Evolutionary conservation across 2,329 filamentous ascomycete species (phyloP), one percentile per base, ranked within the genome.

Genomic region (Cryphonectria naterciae): DNA sequence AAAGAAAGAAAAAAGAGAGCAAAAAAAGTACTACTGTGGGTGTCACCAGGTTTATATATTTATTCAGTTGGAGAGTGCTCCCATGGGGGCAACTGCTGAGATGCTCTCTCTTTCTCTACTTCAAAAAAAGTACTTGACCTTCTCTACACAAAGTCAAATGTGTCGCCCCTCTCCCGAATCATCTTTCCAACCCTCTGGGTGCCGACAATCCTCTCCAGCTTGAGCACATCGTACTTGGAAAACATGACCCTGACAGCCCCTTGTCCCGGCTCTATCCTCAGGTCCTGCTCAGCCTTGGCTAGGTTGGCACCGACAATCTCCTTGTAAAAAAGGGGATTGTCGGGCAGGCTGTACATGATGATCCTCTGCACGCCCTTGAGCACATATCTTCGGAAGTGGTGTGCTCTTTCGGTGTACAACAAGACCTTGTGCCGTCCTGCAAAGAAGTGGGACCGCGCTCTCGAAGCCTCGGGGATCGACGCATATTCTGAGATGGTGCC

Each of bases 331-430:
- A 88, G 79, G 37, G 93, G 92, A 78, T 98, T 97, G 76, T 98
- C 95, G 0, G 96, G 96, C 43, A 98, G 80, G 1, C 91, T 92
- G 79, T 98, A 98, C 85, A 97, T 92, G 67, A 98, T 87, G n/a
- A 98, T 88, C 56, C 91, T 87, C 79, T 91, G 91, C 19, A 96
- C 94, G 32, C 96, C 96, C 49, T 89, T 88, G 68, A 99, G 86
- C 75, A 89, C 88, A 78, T 96, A 94, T n/a, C 96, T 88, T 65
- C 94, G 90, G 85, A 98, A 98, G 81, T 99, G 96, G 81, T 99
- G 96, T n/a, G 95, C 93, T 71, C 96, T 91, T 80, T 97, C 95
- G 1, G 95, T 97, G 82, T 98, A 99, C 22, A 99, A 84, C 54
- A 99, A 82, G 25, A 98, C 87, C 28, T 89, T 89, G 78, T 98